phyloP scores from a whole-genome alignment of 2,329 filamentous ascomycete species.

The Colletotrichum sojae region DNA sequence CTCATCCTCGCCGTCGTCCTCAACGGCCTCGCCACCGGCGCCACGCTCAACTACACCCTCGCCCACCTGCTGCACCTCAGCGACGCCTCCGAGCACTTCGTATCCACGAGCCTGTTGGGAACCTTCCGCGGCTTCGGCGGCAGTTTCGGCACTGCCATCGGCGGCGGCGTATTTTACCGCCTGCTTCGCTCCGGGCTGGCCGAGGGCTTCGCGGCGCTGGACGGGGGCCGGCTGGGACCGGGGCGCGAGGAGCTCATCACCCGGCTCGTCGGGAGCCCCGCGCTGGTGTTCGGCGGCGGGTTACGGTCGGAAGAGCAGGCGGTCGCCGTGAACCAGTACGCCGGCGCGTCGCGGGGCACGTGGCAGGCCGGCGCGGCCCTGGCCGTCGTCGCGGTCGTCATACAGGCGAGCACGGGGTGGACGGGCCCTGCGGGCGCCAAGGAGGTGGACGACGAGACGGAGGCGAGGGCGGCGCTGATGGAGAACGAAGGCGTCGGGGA shows the following conservation, averaged over 20 bases:
- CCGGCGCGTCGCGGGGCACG: slow-evolving; percentile 58
- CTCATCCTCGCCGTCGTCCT: slow-evolving; percentile 75
- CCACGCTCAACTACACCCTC: slow-evolving; percentile 83
- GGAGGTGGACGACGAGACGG: slow-evolving; percentile 50
- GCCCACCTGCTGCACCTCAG: slow-evolving; percentile 85
- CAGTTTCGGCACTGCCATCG: slow-evolving; percentile 84
- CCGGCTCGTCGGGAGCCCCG: slow-evolving; percentile 65
- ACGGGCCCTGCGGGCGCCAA: slow-evolving; percentile 58
- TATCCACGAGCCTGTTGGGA: slow-evolving; percentile 81
- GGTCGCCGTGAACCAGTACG: slow-evolving; percentile 65
- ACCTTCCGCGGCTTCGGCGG: slow-evolving; percentile 88
- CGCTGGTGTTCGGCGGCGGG: slow-evolving; percentile 61
- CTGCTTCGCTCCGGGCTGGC: slow-evolving; percentile 69
- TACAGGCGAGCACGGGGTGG: slow-evolving; percentile 69
- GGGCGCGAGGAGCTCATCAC: slow-evolving; percentile 58
- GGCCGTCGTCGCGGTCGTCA: slow-evolving; percentile 57
- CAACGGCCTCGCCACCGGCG: slow-evolving; percentile 82
- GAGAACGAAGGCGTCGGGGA: slow-evolving; percentile 52
- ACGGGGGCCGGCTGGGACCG: slow-evolving; percentile 51
- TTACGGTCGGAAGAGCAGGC: slow-evolving; percentile 57
- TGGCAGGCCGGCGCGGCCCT: slow-evolving; percentile 64
- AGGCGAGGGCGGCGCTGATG: slow-evolving; percentile 44
- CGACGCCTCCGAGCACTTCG: slow-evolving; percentile 75
- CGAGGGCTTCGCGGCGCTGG: slow-evolving; percentile 67
- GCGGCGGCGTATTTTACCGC: slow-evolving; percentile 81